These are phyloP conservation scores for Paecilomyces dactylethromorphus DNA, from an alignment of 2,329 filamentous ascomycete genomes.

Conservation along the genomic window DNA sequence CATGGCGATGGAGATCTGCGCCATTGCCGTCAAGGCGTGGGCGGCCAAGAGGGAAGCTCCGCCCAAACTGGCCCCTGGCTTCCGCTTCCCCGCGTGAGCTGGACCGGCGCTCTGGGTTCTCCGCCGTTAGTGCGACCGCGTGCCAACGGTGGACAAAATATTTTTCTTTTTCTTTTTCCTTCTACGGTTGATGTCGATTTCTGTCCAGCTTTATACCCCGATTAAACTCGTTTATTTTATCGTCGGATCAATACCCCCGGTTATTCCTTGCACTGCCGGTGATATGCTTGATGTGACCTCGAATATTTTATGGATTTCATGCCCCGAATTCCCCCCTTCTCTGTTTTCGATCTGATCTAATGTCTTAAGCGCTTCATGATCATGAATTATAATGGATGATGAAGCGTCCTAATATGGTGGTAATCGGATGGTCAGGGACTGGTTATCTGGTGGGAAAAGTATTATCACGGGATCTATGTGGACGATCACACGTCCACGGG, in stretches of 20 bases:
- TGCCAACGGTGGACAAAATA: neutral
- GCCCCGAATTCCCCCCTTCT: conserved; percentile 3
- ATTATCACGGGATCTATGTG: neutral
- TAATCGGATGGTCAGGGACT: neutral
- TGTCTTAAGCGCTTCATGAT: neutral
- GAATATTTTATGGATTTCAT: conserved; percentile 9
- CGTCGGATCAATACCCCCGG: conserved; percentile 18
- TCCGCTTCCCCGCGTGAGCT: conserved; percentile 18
- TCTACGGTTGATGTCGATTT: conserved; percentile 5
- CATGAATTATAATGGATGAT: neutral
- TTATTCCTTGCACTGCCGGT: conserved; percentile 9
- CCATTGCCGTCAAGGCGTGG: conserved; percentile 84
- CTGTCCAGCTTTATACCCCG: conserved; percentile 11
- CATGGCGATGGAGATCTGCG: conserved; percentile 75
- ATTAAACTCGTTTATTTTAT: conserved; percentile 8
- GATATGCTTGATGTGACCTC: conserved; percentile 3
- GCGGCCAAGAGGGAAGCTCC: conserved; percentile 48
- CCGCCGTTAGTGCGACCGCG: too few species aligned
- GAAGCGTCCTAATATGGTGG: neutral
- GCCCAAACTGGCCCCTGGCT: conserved; percentile 18
- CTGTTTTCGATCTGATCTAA: conserved; percentile 4
- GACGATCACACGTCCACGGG: neutral
- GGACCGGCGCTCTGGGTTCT: neutral
- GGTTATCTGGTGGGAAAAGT: neutral
- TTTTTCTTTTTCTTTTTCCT: conserved; percentile 12